Evolutionary conservation across 345 rosid species (phyloP), one percentile per base, ranked within the genome.

Genomic region (Dipteronia dyeriana): DNA sequence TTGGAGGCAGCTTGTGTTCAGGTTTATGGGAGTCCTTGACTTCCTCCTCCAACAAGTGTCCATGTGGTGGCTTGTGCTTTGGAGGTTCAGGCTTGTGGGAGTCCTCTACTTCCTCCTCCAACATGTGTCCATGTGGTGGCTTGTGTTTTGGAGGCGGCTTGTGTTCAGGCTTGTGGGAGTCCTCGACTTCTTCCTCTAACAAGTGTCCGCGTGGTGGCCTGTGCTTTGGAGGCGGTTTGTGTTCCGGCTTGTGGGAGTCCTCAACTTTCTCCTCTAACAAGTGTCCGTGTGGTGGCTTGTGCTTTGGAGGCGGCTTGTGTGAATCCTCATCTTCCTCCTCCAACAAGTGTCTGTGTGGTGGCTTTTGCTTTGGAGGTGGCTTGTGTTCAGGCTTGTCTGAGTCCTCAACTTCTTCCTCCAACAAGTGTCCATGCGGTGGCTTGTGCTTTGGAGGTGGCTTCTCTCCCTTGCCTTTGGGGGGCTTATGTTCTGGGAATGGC

Each of bases 361-460:
- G 72, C 63, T 54, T 38, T 20, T 51, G 73, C 62, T 59, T 38
- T 29, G 49, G 45, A 1, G 9, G 9, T 6, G 77, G 74, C 26
- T 76, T 65, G 66, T 73, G 63, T n/a, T n/a, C n/a, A n/a, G n/a
- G n/a, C n/a, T n/a, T n/a, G n/a, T n/a, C n/a, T 0, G 68, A 76
- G 29, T 80, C 74, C 47, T 76, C 77, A 3, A 51, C 56, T 51
- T 79, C 78, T 59, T 79, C 82, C 34, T 25, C 51, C 12, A 78
- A 47, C 73, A 73, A 57, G 25, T 78, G 81, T 20, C 77, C 77
- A 6, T 51, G 56, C 0, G 54, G 54, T 3, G 78, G 78, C 8
- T 75, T 70, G n/a, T 72, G 81, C 11, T 49, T 49, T 13, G 54
- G 54, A 1, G 77, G 81, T n/a, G 84, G 80, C 65, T 76, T 67